Evolutionary conservation across 805 yeast genomes (phyloP), one percentile per base, ranked within the genome.

Genomic region (Starmerella potacharoeniae): DNA sequence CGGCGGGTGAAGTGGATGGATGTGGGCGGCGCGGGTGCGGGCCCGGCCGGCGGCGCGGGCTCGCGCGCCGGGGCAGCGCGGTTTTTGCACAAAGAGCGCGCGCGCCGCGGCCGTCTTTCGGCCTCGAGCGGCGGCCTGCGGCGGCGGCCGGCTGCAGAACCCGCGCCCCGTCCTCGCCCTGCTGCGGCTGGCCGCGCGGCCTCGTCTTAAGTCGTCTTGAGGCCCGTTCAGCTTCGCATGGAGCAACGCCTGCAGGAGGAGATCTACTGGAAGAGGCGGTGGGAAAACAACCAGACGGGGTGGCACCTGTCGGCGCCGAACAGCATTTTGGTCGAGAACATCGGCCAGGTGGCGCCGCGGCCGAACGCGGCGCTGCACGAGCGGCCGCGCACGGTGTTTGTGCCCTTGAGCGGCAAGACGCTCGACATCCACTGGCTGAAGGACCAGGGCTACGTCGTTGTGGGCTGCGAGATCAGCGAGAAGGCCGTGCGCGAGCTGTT

Each of bases 331-430:
- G 55, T 53, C 11, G 51, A 47, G 45, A 28, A 42, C 54, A 16
- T 57, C 11, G 48, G 39, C 41, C 17, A 31, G 8, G 5, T 59
- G 10, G 53, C 57, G 11, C 55, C 57, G 43, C 33, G 30, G 9
- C 48, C 46, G 16, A 36, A 14, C 10, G 10, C 16, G 4, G 30
- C 8, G 13, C 4, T 31, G 6, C 22, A 11, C 7, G 16, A 8
- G 33, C 13, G 5, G 6, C 3, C 43, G 17, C 42, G 33, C n/a
- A 35, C 51, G n/a, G 41, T 54, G 10, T 59, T 59, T 39, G 52
- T 59, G 14, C 62, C 62, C 14, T 42, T 57, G 16, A 48, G 58
- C 40, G 62, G 62, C 1, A 48, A 42, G 39, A 22, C 61, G 3
- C 51, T 55, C 4, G 62, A 59, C 36, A 22, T 58, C 33, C 50